Percentiles rank a stretch among this genome's conserved stretches.
Conservation (phyloP, 352 stramenopile genomes). For the Pythium utonaiense region DNA sequence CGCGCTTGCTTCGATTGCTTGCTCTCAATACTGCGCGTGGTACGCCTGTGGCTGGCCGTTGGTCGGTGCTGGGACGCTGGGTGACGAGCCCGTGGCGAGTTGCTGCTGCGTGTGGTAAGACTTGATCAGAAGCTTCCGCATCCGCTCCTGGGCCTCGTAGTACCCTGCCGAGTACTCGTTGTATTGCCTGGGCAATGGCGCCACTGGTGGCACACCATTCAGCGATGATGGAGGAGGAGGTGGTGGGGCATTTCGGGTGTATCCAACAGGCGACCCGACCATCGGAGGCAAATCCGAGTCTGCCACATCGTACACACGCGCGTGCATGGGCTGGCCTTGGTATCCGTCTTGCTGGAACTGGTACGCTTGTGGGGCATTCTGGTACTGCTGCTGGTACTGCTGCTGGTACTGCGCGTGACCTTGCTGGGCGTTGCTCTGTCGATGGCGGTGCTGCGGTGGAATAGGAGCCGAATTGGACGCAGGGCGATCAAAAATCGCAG, state of each 20-base stretch:
- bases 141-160: slow-evolving; percentile 67
- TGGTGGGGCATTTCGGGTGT: slow-evolving; percentile 2
- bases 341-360: slow-evolving; percentile 23
- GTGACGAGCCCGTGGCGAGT: slow-evolving; percentile 39
- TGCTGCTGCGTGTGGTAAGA: slow-evolving; percentile 80
- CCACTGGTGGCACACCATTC: slow-evolving; percentile 7
- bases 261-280: slow-evolving; percentile 19
- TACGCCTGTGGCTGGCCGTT: slow-evolving; percentile 4
- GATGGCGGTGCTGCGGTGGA: slow-evolving; percentile 16
- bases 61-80: not conserved
- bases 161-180: slow-evolving; percentile 45
- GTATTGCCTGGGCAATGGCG: slow-evolving; percentile 20
- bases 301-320: slow-evolving; percentile 21
- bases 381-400: slow-evolving; percentile 12
- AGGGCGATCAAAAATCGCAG: slow-evolving; percentile 43
- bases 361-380: slow-evolving; percentile 21
- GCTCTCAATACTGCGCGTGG: slow-evolving; percentile 20
- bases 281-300: slow-evolving; percentile 17
- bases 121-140: slow-evolving; percentile 75
- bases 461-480: not conserved
- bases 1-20: not conserved
- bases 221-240: slow-evolving; percentile 1
- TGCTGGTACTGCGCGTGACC: not conserved
- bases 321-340: slow-evolving; percentile 8
- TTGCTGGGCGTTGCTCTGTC: slow-evolving; percentile 17